Conservation (phyloP, 225 moss, liverwort and hornwort species). For the Anthoceros angustus region DNA sequence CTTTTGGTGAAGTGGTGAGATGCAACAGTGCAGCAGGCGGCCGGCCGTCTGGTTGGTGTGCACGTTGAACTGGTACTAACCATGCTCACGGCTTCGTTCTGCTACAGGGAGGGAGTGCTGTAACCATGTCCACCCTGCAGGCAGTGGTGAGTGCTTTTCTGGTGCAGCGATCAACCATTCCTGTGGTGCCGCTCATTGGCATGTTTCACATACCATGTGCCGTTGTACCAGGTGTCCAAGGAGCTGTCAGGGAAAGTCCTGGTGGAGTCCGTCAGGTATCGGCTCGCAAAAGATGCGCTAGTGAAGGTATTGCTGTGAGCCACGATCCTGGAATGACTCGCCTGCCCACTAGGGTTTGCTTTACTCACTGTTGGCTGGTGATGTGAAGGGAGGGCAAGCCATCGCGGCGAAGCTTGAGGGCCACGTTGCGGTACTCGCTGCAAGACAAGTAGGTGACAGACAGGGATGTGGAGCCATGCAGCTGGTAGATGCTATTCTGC, state of each 20-base stretch:
- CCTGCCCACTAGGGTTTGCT: background rate
- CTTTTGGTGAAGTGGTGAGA: too few species aligned
- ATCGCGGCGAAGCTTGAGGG: conserved; percentile 65
- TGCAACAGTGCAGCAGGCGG: too few species aligned
- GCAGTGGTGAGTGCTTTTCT: conserved; percentile 37
- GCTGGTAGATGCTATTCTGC: background rate
- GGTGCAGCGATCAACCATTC: background rate
- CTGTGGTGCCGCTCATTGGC: too few species aligned
- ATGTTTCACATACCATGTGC: background rate
- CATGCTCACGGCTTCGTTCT: background rate
- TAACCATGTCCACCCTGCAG: conserved; percentile 83
- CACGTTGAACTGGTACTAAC: background rate
- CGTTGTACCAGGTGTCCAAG: conserved; percentile 28
- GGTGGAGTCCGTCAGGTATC: conserved; percentile 76
- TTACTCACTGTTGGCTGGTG: background rate
- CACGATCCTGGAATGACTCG: too few species aligned
- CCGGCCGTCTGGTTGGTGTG: background rate
- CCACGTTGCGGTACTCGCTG: conserved; percentile 77
- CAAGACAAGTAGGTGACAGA: conserved; percentile 41
- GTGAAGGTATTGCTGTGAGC: conserved; percentile 34
- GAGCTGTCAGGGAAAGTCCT: conserved; percentile 61
- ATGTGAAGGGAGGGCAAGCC: conserved; percentile 26
- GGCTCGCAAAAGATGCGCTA: conserved; percentile 85
- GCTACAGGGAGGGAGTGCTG: conserved; percentile 64
- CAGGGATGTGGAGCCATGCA: background rate